Evolutionary conservation across 2,329 filamentous ascomycete species (phyloP).

Genomic region (Beauveria rudraprayagi): DNA sequence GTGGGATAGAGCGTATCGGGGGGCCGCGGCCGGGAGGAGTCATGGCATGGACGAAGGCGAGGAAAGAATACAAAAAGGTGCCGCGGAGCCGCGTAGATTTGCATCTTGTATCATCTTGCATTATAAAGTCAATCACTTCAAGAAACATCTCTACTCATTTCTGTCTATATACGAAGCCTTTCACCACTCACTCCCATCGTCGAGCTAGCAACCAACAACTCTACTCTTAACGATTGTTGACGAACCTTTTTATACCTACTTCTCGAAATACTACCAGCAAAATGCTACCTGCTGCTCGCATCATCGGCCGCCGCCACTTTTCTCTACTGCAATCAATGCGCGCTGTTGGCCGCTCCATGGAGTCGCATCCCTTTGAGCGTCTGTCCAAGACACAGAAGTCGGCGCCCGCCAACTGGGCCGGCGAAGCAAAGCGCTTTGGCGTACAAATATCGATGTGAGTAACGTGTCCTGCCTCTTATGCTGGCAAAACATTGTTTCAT

Average conservation of each 20-base stretch:
- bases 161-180: background rate
- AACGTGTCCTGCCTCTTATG: background rate
- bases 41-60: background rate
- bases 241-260: background rate
- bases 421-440: constrained; percentile 24
- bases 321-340: constrained; percentile 27
- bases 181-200: constrained; percentile 10
- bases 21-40: background rate
- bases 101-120: background rate
- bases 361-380: constrained; percentile 30
- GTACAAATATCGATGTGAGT: constrained; percentile 27
- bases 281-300: constrained; percentile 21
- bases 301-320: constrained; percentile 25
- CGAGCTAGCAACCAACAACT: constrained; percentile 8
- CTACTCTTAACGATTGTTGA: constrained; percentile 14
- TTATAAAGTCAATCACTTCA: constrained; percentile 1
- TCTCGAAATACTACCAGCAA: background rate
- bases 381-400: constrained; percentile 20
- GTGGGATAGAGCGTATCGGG: background rate
- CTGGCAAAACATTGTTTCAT: background rate
- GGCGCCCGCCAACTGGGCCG: constrained; percentile 25
- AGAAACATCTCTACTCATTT: constrained; percentile 11
- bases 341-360: constrained; percentile 24
- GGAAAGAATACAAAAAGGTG: background rate
- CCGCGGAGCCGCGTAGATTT: background rate